Base-by-base conservation (phyloP, 805 yeast genomes). In the Metahyphopichia silvanorum region DNA sequence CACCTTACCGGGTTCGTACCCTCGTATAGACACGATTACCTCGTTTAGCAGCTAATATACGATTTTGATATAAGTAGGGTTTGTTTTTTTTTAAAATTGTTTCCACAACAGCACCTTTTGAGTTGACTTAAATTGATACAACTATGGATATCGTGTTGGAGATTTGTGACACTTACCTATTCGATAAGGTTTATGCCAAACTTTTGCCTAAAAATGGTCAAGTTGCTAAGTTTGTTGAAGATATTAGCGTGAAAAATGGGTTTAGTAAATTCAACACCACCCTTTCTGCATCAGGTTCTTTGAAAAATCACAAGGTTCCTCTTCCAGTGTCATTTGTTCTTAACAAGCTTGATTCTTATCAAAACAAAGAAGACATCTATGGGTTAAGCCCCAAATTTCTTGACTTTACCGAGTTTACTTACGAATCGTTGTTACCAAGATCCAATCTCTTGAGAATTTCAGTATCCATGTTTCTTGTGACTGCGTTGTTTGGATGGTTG, bases 71-170 rank as follows among this genome's bases (percentile, higher is more conserved):
- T n/a, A n/a, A n/a, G n/a, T n/a, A n/a, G n/a, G n/a, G n/a, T n/a
- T n/a, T n/a, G n/a, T n/a, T n/a, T n/a, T n/a, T n/a, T n/a, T n/a
- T n/a, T n/a, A n/a, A n/a, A n/a, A n/a, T n/a, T n/a, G n/a, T n/a
- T n/a, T n/a, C n/a, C n/a, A n/a, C n/a, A n/a, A n/a, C n/a, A n/a
- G n/a, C n/a, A n/a, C n/a, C n/a, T n/a, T n/a, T n/a, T n/a, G n/a
- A n/a, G n/a, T n/a, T n/a, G n/a, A n/a, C n/a, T n/a, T n/a, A n/a
- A n/a, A n/a, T 9, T 10, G 9, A n/a, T 13, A 16, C 10, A 39
- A 53, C 29, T 37, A 91, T 93, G 98, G 98, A 93, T 82, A 67
- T 93, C 51, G 88, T 87, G 16, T 72, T 93, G 32, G 98, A 93
- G 59, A 66, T 78, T 16, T 62, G 69, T 28, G 98, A 93, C 61